Base-by-base conservation (phyloP, 1,284 basidiomycete species). In the Boletellus dicymbophilus region DNA sequence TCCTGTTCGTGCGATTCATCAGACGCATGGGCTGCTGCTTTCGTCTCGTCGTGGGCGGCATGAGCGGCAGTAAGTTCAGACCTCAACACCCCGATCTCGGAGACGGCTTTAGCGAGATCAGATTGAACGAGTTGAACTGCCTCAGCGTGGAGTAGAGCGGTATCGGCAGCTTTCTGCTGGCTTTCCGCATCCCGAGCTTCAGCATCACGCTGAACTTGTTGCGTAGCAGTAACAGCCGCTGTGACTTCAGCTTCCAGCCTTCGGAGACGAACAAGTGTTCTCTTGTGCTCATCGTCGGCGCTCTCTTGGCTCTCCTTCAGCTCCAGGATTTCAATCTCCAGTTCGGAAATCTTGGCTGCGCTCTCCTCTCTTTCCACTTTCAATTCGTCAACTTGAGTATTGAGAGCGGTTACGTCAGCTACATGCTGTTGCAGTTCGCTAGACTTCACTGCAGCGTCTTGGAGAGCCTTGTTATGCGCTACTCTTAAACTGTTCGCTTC, bases 271-370 rank as follows among this genome's bases (percentile, higher is more conserved):
- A 68, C 63, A 39, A 77, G 60, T 10, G 75, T 67, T 56, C 74
- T 72, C 37, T 70, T 72, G 44, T 77, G 78, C 37, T 79, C 78
- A 48, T 88, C 87, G 55, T 85, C 83, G 5, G 74, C 72, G 30
- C 74, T 73, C 55, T 93, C 89, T 55, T 85, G 80, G 22, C 74
- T 74, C 59, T 90, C 88, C 65, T 81, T 88, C 51, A 88, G 66
- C 68, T 93, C 91, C 46, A 93, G 72, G 31, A 92, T 77, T 61
- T 92, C 86, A 40, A 89, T 72, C 69, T 94, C 88, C 13, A 93
- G 76, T 55, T 90, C 85, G 1, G 85, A 88, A 13, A 95, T 75
- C 65, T 85, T 91, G 59, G 74, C 79, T 40, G 85, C 82, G 44
- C 75, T 81, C 57, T 93, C 90, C 56, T 90, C 88, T 60, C 84